phyloP scores from a whole-genome alignment of 1,284 basidiomycete species.

The Fereydounia khargensis region DNA sequence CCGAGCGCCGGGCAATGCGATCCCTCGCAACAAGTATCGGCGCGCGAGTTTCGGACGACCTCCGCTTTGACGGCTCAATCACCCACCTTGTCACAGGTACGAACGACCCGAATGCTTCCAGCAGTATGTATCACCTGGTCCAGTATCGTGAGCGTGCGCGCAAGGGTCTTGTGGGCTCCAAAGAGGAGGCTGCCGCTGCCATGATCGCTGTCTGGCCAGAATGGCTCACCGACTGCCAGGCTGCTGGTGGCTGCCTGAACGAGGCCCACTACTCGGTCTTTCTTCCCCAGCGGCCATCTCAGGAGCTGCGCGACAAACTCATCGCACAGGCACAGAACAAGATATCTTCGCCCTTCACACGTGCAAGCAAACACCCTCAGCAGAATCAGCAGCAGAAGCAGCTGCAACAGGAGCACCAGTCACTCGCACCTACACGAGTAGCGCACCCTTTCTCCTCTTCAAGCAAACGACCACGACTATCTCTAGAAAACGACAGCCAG shows the following conservation, averaged over 20 bases:
- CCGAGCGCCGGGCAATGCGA: conserved; percentile 13
- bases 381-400: too few species aligned
- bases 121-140: conserved; percentile 24
- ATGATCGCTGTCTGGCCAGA: conserved; percentile 77
- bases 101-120: conserved; percentile 65
- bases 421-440: too few species aligned
- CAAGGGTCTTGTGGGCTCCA: conserved; percentile 70
- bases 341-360: conserved; percentile 23
- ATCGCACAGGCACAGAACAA: conserved; percentile 14
- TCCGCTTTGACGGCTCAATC: conserved; percentile 56
- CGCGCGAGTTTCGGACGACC: conserved; percentile 27
- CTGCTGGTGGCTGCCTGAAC: conserved; percentile 64
- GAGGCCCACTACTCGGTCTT: conserved; percentile 40
- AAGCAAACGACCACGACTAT: too few species aligned
- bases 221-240: conserved; percentile 78
- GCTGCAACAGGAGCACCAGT: too few species aligned
- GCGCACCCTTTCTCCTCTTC: too few species aligned
- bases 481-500: too few species aligned
- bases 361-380: neutral
- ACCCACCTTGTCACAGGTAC: conserved; percentile 60
- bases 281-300: conserved; percentile 9
- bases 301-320: conserved; percentile 5
- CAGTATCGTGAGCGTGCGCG: conserved; percentile 24
- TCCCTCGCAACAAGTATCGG: conserved; percentile 20
- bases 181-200: conserved; percentile 63